Base-by-base conservation (phyloP, 306 rosid genomes). In the Malus fusca region DNA sequence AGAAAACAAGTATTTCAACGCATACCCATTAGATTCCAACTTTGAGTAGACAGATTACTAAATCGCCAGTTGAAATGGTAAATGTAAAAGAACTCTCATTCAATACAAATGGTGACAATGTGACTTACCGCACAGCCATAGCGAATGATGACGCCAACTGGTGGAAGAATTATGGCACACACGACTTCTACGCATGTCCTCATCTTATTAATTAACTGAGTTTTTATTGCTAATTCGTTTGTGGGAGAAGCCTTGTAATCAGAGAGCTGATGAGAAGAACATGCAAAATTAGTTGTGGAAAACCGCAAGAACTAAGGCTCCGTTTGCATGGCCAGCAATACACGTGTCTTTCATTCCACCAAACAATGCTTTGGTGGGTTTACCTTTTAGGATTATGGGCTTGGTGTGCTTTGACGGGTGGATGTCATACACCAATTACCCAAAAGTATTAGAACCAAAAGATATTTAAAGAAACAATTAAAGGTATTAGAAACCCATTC, bases 91-190 rank as follows among this genome's bases (percentile, higher is more conserved):
- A 51, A 17, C 55, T 51, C 21, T 18, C 18, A 15, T 18, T 51
- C 55, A 51, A 51, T 15, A 17, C 21, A 51, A 15, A 51, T 51
- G 11, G 23, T 17, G 37, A 77, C 22, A 69, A 11, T 1, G 10
- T 18, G 23, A 13, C 53, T 46, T 71, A 81, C 83, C 77, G 68
- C 79, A 61, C 72, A 71, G 80, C 84, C 88, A 68, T 66, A 81
- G 23, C 79, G 83, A 15, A 78, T 71, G 79, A 85, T 65, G 52
- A 85, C 84, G 33, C 88, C 88, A 13, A 85, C 59, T 1, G 85
- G 88, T 4, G 88, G 88, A 40, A 82, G 64, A 33, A 85, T 15
- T 7, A 85, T 55, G 28, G 88, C 88, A 5, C 82, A 43, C 4
- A 85, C 4, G 25, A 85, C 48, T 51, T 85, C 85, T 17, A 79